Percentiles rank a stretch among this genome's conserved stretches.
phyloP scores from a whole-genome alignment of 108 stramenopile species.

The Fistulifera pelliculosa region DNA sequence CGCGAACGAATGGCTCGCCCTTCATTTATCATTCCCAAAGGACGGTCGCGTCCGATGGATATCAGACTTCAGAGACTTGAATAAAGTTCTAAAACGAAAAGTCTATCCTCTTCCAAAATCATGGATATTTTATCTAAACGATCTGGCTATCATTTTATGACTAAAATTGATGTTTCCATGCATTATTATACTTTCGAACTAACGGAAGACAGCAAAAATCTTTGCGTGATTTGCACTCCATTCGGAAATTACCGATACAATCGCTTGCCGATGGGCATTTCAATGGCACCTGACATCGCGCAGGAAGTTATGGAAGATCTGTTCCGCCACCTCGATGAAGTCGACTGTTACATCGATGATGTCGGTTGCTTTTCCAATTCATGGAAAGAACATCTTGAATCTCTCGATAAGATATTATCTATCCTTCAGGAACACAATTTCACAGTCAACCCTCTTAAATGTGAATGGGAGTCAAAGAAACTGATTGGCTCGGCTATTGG shows the following conservation, averaged over 20 bases:
- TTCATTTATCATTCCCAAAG: conserved; percentile 27
- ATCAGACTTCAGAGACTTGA: conserved; percentile 25
- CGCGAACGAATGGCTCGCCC: conserved; percentile 18
- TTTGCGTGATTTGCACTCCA: conserved; percentile 28
- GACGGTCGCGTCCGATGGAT: conserved; percentile 4
- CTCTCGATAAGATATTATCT: conserved; percentile 8
- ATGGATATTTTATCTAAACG: too few species aligned
- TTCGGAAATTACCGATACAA: conserved; percentile 33
- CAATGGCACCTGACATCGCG: conserved; percentile 31
- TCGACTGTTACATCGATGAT: conserved; percentile 42
- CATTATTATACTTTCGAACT: conserved; percentile 22
- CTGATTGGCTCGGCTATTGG: conserved; percentile 27
- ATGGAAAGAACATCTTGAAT: conserved; percentile 23
- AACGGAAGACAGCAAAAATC: conserved; percentile 11
- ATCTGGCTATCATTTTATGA: too few species aligned
- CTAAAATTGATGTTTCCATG: conserved; percentile 20
- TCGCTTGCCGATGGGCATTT: conserved; percentile 40
- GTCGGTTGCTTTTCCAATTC: conserved; percentile 21
- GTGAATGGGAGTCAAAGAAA: conserved; percentile 38
- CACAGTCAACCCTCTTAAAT: conserved; percentile 34
- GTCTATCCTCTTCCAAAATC: conserved; percentile 13
- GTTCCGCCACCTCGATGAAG: conserved; percentile 14
- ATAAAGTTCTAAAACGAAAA: conserved; percentile 12
- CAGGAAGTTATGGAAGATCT: conserved; percentile 6
- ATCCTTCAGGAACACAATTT: conserved; percentile 8